Evolutionary conservation across 106 monocot species (phyloP), one percentile per base, ranked within the genome.

Genomic region (Platanthera zijinensis): DNA sequence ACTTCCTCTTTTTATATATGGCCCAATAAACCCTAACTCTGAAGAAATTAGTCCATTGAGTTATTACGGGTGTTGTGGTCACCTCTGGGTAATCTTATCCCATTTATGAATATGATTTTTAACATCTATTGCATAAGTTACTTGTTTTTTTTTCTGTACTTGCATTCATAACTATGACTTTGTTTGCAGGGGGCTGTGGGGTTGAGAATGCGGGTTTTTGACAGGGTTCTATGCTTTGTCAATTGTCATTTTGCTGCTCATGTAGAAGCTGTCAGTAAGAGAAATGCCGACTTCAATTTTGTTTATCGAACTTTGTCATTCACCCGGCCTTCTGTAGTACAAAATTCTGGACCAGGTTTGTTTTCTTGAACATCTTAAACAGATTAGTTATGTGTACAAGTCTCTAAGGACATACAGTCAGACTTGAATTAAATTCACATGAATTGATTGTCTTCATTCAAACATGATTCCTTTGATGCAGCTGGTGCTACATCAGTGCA

Each of bases 221-320:
- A 86, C 78, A 74, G 91, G 17, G 21, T 80, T 71, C 73, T 92
- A 47, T 92, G 89, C 67, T 92, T 89, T 82, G 89, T 86, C n/a
- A 88, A 86, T 74, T 85, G 84, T 82, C 91, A 91, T 86, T 86
- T 88, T 84, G 91, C 91, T 81, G 91, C 91, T 84, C 91, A 92
- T 81, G 50, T 92, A 57, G 91, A 92, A 72, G 84, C 84, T 51
- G 88, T 92, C 70, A 85, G 86, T 77, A 75, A 84, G 63, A 77
- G 91, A 45, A 92, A 92, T 84, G 84, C 84, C 46, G 91, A 92
- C 74, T 92, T 92, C 57, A 86, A 86, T 83, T 78, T 84, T 84
- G 75, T 92, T 45, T 92, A 84, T 75, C 82, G 86, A 13, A 86
- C 80, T 50, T 76, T 92, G 76, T 69, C 89, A 57, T 92, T 92